Evolutionary conservation across 2,329 filamentous ascomycete species (phyloP).

Genomic region (Aspergillus ustus): DNA sequence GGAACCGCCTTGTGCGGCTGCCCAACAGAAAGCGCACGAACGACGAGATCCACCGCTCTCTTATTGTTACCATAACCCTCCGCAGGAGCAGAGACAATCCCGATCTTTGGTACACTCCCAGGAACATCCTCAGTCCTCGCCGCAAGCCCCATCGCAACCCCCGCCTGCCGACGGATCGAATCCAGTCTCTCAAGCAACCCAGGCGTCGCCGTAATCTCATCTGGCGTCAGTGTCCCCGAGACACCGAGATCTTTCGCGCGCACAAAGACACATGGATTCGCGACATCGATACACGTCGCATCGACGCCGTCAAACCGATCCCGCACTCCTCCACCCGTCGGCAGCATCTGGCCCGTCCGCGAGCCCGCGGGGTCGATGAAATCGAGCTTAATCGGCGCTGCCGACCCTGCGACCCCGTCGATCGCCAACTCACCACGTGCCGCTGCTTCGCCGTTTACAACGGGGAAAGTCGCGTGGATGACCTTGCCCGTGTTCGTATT

Average conservation of each 20-base stretch:
- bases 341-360: conserved; percentile 65
- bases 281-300: conserved; percentile 66
- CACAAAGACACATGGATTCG: conserved; percentile 68
- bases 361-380: conserved; percentile 68
- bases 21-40: conserved; percentile 59
- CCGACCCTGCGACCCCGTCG: conserved; percentile 66
- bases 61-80: background rate
- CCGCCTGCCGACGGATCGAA: conserved; percentile 61
- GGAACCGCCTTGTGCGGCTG: conserved; percentile 63
- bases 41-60: conserved; percentile 44
- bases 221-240: conserved; percentile 52
- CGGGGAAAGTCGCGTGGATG: conserved; percentile 62
- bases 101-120: conserved; percentile 66
- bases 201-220: conserved; percentile 55
- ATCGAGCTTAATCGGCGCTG: conserved; percentile 61
- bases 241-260: conserved; percentile 56
- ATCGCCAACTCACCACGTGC: conserved; percentile 62
- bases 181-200: conserved; percentile 56
- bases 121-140: conserved; percentile 50
- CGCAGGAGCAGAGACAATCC: conserved; percentile 51
- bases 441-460: conserved; percentile 54
- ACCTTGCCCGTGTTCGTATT: conserved; percentile 75
- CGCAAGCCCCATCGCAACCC: conserved; percentile 65
- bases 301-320: conserved; percentile 57
- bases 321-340: conserved; percentile 59